Evolutionary conservation across 441 rosid genomes (phyloP).

Genomic region (Geranium incanum): DNA sequence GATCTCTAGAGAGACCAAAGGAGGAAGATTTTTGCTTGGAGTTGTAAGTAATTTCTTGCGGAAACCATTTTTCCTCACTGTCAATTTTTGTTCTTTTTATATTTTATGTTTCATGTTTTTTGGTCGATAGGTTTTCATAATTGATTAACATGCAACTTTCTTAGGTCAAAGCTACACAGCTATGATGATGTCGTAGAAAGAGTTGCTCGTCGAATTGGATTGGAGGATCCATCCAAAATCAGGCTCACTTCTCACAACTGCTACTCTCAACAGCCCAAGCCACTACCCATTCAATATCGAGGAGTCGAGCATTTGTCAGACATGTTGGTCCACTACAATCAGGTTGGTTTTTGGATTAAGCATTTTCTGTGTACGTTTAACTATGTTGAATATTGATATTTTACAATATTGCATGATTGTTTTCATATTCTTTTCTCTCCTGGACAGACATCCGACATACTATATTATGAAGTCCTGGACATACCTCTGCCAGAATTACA

Average conservation of each 20-base stretch:
- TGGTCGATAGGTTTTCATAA: constrained; percentile 13
- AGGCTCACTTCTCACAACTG: constrained; percentile 93
- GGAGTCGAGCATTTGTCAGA: constrained; percentile 79
- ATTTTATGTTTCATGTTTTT: not conserved
- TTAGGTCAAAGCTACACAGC: constrained; percentile 74
- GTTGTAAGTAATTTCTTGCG: constrained; percentile 46
- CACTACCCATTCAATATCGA: constrained; percentile 76
- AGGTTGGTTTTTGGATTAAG: constrained; percentile 41
- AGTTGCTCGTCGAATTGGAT: constrained; percentile 70
- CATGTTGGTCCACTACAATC: constrained; percentile 88
- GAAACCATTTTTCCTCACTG: not conserved
- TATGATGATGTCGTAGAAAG: constrained; percentile 88
- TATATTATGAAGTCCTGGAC: constrained; percentile 93
- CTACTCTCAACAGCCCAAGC: constrained; percentile 97
- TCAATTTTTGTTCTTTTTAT: not conserved
- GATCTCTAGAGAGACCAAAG: constrained; percentile 75
- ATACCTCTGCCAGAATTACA: constrained; percentile 95
- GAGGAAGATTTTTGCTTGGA: constrained; percentile 83
- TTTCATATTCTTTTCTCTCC: constrained; percentile 15
- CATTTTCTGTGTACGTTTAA: constrained; percentile 7
- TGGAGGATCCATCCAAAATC: constrained; percentile 81
- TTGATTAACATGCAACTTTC: constrained; percentile 22
- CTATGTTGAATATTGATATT: not conserved
- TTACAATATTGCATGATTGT: not conserved
- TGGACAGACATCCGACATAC: constrained; percentile 74